Evolutionary conservation across 129 eudicot species (phyloP).

Genomic region (Flaveria linearis): DNA sequence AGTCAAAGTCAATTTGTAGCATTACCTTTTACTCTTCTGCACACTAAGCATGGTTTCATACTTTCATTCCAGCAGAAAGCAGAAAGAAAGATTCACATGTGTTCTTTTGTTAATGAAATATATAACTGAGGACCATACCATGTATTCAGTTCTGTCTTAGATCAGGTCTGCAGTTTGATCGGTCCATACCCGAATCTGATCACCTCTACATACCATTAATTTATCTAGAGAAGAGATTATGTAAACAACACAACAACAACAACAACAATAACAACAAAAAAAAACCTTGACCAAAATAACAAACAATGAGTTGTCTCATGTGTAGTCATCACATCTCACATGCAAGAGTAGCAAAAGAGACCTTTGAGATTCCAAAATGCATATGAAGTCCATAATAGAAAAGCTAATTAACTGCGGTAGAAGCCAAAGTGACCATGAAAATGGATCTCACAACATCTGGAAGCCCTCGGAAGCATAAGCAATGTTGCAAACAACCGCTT

Average conservation of each 20-base stretch:
- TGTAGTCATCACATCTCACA: not conserved
- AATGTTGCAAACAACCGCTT: not conserved
- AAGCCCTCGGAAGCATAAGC: not conserved
- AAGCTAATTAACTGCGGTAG: not conserved
- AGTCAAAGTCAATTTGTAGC: not conserved
- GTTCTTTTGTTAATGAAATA: not conserved
- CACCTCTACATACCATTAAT: not conserved
- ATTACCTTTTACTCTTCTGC: not conserved
- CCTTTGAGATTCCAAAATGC: not conserved
- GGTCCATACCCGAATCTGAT: not conserved
- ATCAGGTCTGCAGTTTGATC: not conserved
- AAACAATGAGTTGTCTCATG: too few relatives aligned
- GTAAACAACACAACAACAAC: not conserved
- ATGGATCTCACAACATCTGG: not conserved
- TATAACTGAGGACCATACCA: not conserved
- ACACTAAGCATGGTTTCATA: not conserved
- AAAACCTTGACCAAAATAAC: not conserved
- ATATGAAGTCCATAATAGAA: not conserved
- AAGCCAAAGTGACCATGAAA: not conserved
- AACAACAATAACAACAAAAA: too few relatives aligned
- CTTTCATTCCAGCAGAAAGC: not conserved
- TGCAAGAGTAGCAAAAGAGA: not conserved
- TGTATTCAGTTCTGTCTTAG: not conserved
- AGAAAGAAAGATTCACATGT: too few relatives aligned
- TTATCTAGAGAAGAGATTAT: not conserved